Evolutionary conservation across 1,139 yeast species (phyloP).

Genomic region (Suzukiozyma palmioleophila): DNA sequence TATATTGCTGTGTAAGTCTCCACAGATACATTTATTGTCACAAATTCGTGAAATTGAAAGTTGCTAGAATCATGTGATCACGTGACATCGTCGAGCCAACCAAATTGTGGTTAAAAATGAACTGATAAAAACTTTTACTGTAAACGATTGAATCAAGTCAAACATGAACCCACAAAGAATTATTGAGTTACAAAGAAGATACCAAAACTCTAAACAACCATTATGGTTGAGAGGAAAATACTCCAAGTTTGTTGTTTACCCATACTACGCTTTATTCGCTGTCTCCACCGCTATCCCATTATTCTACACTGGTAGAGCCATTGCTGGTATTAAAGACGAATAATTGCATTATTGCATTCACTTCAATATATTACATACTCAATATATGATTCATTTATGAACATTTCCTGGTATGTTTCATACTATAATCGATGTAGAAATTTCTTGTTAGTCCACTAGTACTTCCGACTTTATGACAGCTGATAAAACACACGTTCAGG

Average conservation of each 20-base stretch:
- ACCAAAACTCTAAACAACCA: conserved; percentile 68
- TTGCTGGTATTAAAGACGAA: conserved; percentile 61
- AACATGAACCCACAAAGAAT: conserved; percentile 60
- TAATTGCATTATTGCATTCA: conserved; percentile 9
- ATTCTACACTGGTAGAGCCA: conserved; percentile 77
- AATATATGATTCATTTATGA: conserved; percentile 4
- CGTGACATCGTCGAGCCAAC: conserved; percentile 12
- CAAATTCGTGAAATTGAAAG: conserved; percentile 3
- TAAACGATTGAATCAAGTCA: conserved; percentile 11
- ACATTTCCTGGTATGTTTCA: too few species aligned
- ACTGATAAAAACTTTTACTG: conserved; percentile 9
- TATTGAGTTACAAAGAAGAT: conserved; percentile 69
- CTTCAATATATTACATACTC: conserved; percentile 1
- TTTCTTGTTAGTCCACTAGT: too few species aligned
- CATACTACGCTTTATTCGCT: conserved; percentile 84
- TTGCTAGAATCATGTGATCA: conserved; percentile 7
- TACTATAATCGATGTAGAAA: too few species aligned
- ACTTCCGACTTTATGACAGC: too few species aligned
- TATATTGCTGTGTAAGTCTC: too few species aligned
- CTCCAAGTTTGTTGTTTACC: conserved; percentile 78
- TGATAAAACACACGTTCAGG: too few species aligned
- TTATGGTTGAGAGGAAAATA: conserved; percentile 72
- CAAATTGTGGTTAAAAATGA: conserved; percentile 1
- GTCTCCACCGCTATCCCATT: conserved; percentile 67
- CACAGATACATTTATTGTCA: not conserved